Base-by-base conservation (phyloP, 1,139 yeast genomes). In the Lodderomyces theae region DNA sequence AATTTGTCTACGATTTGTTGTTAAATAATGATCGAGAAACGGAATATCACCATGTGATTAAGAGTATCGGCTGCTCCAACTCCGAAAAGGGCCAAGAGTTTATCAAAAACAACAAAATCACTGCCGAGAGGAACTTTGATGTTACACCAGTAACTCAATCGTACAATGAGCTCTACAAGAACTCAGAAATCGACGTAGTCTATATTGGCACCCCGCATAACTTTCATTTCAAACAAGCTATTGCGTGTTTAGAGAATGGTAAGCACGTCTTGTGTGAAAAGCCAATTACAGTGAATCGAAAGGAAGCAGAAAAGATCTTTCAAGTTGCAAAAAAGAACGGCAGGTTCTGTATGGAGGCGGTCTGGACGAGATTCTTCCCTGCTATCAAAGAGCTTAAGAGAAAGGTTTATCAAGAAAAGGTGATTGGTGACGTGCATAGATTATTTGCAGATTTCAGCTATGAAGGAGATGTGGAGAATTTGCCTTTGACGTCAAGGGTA, bases 301-400 rank as follows among this genome's bases (percentile, higher is more conserved):
- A 57, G 26, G 82, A 80, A 41, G 66, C 79, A 8, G 53, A 61
- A 23, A 71, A 67, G 34, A 53, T 80, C 13, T 58, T 72, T 37
- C 64, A 57, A 3, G 63, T 71, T 38, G 86, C 85, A 10, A 61
- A 62, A 47, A 51, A 59, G 38, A 68, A 73, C 52, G 60, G 64
- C 2, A 62, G 72, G 39, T 79, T 74, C 50, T 61, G 79, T 41
- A 75, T 80, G 83, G 86, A 80, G 54, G 86, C 78, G 2, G 73
- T 80, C 41, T 80, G 86, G 86, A 76, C 84, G 2, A 63, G 85
- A 38, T 80, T 75, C 53, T 75, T 80, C 63, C 86, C 86, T 2
- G 51, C 76, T 15, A 63, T 73, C 29, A 43, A 54, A 19, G 63
- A 63, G 22, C 58, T 78, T 41, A 62, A 68, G 45, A 45, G 64